Evolutionary conservation across 139 green algal genomes (phyloP).

Genomic region (Picochlorum sp.): DNA sequence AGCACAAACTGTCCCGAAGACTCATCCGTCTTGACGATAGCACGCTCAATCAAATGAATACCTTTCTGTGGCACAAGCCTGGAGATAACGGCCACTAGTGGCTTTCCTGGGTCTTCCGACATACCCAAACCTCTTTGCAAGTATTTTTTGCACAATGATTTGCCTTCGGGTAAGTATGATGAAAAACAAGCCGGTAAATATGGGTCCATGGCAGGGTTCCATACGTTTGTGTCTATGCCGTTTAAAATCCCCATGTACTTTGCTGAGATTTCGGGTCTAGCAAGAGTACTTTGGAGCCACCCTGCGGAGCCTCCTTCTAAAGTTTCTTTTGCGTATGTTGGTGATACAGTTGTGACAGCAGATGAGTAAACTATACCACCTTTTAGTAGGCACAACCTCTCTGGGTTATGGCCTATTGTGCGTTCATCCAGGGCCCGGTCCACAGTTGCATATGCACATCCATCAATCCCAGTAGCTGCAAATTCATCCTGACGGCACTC

Average conservation of each 20-base stretch:
- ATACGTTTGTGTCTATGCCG: conserved; percentile 79
- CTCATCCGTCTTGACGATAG: conserved; percentile 51
- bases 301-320: conserved; percentile 56
- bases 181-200: conserved; percentile 67
- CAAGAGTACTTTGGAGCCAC: conserved; percentile 65
- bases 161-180: conserved; percentile 39
- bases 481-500: conserved; percentile 85
- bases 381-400: conserved; percentile 91
- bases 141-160: conserved; percentile 81
- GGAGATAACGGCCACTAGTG: conserved; percentile 78
- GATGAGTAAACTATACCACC: conserved; percentile 88
- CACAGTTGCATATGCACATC: conserved; percentile 55
- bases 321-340: conserved; percentile 81
- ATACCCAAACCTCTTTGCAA: conserved; percentile 75
- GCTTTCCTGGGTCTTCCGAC: conserved; percentile 48
- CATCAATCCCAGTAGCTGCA: conserved; percentile 48
- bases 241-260: conserved; percentile 82
- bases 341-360: conserved; percentile 81
- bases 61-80: conserved; percentile 87
- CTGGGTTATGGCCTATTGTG: conserved; percentile 95
- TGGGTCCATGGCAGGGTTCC: conserved; percentile 67
- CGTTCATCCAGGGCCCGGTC: conserved; percentile 90
- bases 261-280: conserved; percentile 24
- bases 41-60: conserved; percentile 82
- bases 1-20: conserved; percentile 81